Base-by-base conservation (phyloP, 2,329 filamentous ascomycete species). In the Aspergillus intermedius region DNA sequence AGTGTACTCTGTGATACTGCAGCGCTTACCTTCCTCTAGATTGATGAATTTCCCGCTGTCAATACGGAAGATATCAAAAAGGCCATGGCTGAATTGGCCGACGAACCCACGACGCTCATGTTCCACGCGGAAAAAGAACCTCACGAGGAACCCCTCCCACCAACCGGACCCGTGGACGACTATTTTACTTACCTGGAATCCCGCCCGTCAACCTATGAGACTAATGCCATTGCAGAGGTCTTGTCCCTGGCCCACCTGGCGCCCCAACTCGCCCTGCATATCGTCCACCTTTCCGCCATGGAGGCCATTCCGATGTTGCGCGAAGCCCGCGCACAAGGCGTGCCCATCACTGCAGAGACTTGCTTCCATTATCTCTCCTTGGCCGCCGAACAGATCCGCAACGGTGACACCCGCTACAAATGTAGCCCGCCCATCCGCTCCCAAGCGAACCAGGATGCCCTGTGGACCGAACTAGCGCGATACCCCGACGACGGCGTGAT, bases 81-180 rank as follows among this genome's bases (percentile, higher is more conserved):
- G 35, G 91, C 87, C 40, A 91, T 98, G 80, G 75, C 76, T 23
- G 87, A 86, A 42, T 80, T 98, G 52, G 87, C 87, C 52, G 83
- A 88, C 58, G 80, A 84, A 47, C 80, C 88, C 15, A 97, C 93
- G 2, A 95, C 90, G 0, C 82, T 97, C 60, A 96, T 98, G 91
- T 98, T 98, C 74, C 93, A 98, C 66, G 93, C 93, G 49, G 93
- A 98, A 70, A 97, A 96, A 90, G 84, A 94, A 12, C 90, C 91
- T 15, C 73, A 87, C 17, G 88, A 87, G 46, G 88, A 94, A 65
- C 82, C 83, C 22, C 83, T 89, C 3, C 85, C 88, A 61, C 70
- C 73, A 21, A 87, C 87, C 0, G 75, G 88, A 13, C 82, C 86
- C 9, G 74, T 91, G 23, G 84, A 84, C 46, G 76, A 84, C 28